A percentile compares a stretch with the other conserved stretches of the same genome.
Conservation (phyloP, 2,329 filamentous ascomycete genomes). For the Ceratocystis destructans region DNA sequence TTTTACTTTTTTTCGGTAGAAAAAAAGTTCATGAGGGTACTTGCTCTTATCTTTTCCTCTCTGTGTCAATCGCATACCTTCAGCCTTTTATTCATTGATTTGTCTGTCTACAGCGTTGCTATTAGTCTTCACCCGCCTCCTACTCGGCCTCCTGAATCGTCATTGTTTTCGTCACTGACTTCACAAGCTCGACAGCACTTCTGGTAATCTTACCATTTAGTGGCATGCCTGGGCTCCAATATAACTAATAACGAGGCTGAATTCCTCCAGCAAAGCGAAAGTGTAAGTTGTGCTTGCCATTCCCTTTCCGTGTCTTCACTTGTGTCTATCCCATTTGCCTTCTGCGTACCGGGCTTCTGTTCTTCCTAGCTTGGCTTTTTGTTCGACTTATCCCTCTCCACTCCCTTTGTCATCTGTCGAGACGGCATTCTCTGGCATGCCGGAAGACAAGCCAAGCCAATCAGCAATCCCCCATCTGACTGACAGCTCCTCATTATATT, state of each 20-base stretch:
- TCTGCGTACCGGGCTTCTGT: neutral
- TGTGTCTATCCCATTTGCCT: neutral
- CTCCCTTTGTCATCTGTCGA: constrained; percentile 8
- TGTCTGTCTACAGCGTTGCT: neutral
- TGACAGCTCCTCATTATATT: neutral
- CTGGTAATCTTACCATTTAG: neutral
- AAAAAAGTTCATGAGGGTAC: too few relatives aligned
- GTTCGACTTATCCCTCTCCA: neutral
- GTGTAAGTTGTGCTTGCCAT: neutral
- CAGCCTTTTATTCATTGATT: neutral
- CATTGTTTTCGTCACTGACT: neutral
- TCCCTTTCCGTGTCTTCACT: neutral
- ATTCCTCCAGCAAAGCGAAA: constrained; percentile 8
- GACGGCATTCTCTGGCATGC: constrained; percentile 2
- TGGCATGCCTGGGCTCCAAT: constrained; percentile 2
- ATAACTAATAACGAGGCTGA: constrained; percentile 6
- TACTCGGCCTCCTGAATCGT: neutral
- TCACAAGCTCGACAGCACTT: neutral
- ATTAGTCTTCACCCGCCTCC: neutral
- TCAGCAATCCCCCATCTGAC: neutral
- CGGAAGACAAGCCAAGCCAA: neutral
- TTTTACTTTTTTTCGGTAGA: neutral
- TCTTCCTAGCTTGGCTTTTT: neutral
- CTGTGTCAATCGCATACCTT: neutral
- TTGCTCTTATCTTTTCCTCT: neutral